A percentile compares a stretch with the other conserved stretches of the same genome.
phyloP scores from a whole-genome alignment of 2,329 filamentous ascomycete genomes.

The Exophiala oligosperma region DNA sequence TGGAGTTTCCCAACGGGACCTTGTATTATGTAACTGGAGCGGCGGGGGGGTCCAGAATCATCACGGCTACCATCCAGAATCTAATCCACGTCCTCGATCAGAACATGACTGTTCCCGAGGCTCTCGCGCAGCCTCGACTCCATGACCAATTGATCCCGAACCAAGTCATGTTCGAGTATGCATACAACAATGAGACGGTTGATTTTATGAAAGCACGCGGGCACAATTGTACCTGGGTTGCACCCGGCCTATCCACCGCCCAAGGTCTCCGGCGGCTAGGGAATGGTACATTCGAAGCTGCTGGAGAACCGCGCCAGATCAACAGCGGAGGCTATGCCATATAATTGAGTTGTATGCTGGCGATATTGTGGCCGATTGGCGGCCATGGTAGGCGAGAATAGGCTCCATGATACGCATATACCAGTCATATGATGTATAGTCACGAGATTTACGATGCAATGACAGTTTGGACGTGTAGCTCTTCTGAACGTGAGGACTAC shows the following conservation, averaged over 20 bases:
- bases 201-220: constrained; percentile 63
- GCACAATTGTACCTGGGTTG: constrained; percentile 71
- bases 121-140: constrained; percentile 66
- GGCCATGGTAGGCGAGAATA: too few relatives aligned
- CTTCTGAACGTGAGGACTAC: too few relatives aligned
- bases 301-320: constrained; percentile 70
- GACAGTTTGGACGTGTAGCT: too few relatives aligned
- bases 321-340: constrained; percentile 52
- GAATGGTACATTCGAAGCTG: constrained; percentile 75
- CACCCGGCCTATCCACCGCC: constrained; percentile 64
- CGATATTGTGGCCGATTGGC: neutral
- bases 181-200: constrained; percentile 65
- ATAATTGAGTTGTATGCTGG: constrained; percentile 41
- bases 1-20: constrained; percentile 64
- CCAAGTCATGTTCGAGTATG: constrained; percentile 64
- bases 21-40: constrained; percentile 72
- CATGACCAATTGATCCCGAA: constrained; percentile 84
- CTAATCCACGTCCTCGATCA: constrained; percentile 72
- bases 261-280: constrained; percentile 64
- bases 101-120: constrained; percentile 58
- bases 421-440: constrained; percentile 37
- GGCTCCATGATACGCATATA: constrained; percentile 38
- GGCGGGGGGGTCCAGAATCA: constrained; percentile 80
- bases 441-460: neutral
- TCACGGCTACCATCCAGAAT: constrained; percentile 74